These are phyloP conservation scores for Penicillium sp. DNA, from an alignment of 2,329 filamentous ascomycete species.

Conservation along the genomic window DNA sequence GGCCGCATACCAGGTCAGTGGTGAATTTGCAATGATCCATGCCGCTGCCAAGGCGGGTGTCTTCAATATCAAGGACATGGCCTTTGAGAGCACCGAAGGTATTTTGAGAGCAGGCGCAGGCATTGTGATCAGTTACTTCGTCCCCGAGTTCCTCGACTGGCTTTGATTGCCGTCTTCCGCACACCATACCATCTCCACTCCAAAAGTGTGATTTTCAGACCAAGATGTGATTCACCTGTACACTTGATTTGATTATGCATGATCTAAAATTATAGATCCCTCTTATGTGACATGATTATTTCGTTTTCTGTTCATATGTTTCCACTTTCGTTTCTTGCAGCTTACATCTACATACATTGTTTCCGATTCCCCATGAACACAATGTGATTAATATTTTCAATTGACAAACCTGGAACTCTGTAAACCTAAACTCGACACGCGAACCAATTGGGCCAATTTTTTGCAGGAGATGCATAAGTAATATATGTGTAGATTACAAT, in stretches of 20 bases:
- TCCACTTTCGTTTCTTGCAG: neutral
- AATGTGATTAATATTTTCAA: neutral
- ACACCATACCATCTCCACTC: neutral
- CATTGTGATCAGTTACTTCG: constrained; percentile 93
- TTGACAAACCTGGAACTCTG: too few species aligned
- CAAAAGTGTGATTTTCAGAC: constrained; percentile 6
- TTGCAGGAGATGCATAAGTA: neutral
- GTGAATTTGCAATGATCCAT: constrained; percentile 97
- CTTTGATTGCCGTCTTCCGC: constrained; percentile 33
- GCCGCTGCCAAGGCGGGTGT: constrained; percentile 94
- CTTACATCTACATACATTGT: neutral
- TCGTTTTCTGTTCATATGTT: neutral
- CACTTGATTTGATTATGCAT: neutral
- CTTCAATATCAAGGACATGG: constrained; percentile 93
- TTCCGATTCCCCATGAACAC: constrained; percentile 6
- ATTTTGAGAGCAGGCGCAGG: constrained; percentile 91
- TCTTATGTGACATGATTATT: constrained; percentile 8
- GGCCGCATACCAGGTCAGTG: constrained; percentile 94
- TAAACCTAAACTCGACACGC: too few species aligned
- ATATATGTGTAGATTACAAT: constrained; percentile 14
- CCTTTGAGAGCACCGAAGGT: constrained; percentile 89
- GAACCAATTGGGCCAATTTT: too few species aligned
- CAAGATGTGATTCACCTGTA: neutral
- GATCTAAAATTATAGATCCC: constrained; percentile 10
- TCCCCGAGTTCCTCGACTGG: constrained; percentile 73